Conservation (phyloP, 139 green algal species). For the Chlamydomonas sp. region DNA sequence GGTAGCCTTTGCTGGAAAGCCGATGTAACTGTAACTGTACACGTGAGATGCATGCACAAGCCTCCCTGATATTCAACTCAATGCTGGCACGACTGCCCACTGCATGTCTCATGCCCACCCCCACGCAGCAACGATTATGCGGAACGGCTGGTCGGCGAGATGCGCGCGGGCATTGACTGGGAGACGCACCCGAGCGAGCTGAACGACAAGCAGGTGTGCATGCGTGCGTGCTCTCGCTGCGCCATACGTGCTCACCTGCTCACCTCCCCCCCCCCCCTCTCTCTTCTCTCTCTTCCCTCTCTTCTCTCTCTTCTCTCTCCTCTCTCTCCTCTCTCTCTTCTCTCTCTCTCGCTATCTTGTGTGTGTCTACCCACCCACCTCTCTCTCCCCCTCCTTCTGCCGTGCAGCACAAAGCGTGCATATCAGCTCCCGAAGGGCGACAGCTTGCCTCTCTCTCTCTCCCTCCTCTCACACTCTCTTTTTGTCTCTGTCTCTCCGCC, state of each 20-base stretch:
- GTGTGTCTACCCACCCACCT: background rate
- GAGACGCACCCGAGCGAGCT: slow-evolving; percentile 52
- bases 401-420: too few species aligned
- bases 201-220: slow-evolving; percentile 48
- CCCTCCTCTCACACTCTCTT: background rate
- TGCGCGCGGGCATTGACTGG: slow-evolving; percentile 46
- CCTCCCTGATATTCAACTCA: background rate
- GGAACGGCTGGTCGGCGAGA: slow-evolving; percentile 71
- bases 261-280: slow-evolving; percentile 2
- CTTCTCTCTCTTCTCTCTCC: background rate
- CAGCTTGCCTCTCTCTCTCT: background rate
- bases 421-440: too few species aligned
- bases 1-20: background rate
- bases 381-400: background rate
- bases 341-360: background rate
- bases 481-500: too few species aligned
- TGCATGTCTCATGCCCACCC: slow-evolving; percentile 17
- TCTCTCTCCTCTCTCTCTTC: background rate
- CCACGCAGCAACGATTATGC: too few species aligned
- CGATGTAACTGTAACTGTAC: background rate
- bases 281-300: background rate
- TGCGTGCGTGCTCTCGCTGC: background rate
- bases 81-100: too few species aligned
- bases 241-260: background rate
- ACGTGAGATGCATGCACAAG: background rate